Evolutionary conservation across 306 rosid species (phyloP).

Genomic region (Rosa persica): DNA sequence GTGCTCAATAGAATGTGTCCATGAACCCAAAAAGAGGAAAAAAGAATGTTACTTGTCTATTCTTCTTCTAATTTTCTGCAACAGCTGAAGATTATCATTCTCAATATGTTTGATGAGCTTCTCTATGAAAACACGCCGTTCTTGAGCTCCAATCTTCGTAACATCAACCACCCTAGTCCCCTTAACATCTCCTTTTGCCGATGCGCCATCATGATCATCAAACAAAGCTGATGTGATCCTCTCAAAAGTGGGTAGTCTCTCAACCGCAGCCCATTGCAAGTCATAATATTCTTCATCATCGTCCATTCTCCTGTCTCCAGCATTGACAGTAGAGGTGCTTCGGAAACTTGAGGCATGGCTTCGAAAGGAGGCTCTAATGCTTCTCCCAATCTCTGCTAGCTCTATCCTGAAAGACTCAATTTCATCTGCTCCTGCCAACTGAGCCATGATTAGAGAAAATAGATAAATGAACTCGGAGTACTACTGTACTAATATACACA

Average conservation of each 20-base stretch:
- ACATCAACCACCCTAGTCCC: slow-evolving; percentile 57
- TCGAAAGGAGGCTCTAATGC: slow-evolving; percentile 26
- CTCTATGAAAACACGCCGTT: slow-evolving; percentile 59
- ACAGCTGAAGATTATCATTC: slow-evolving; percentile 59
- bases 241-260: slow-evolving; percentile 57
- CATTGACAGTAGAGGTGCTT: slow-evolving; percentile 18
- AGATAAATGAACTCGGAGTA: not conserved
- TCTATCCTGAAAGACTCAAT: slow-evolving; percentile 31
- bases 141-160: slow-evolving; percentile 58
- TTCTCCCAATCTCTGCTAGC: slow-evolving; percentile 32
- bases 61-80: slow-evolving; percentile 52
- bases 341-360: slow-evolving; percentile 29
- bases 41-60: slow-evolving; percentile 45
- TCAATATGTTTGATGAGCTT: slow-evolving; percentile 64
- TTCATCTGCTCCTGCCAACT: slow-evolving; percentile 46
- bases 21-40: not conserved
- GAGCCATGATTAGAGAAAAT: slow-evolving; percentile 45
- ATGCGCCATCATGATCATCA: slow-evolving; percentile 30
- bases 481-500: not conserved
- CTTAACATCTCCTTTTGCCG: slow-evolving; percentile 16
- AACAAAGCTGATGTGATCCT: slow-evolving; percentile 55
- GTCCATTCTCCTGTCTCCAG: not conserved
- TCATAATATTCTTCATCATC: slow-evolving; percentile 23
- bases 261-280: slow-evolving; percentile 53
- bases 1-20: not conserved